A percentile compares a stretch with the other conserved stretches of the same genome.
phyloP scores from a whole-genome alignment of 2,329 filamentous ascomycete species.

The Penicillium psychrosexuale region DNA sequence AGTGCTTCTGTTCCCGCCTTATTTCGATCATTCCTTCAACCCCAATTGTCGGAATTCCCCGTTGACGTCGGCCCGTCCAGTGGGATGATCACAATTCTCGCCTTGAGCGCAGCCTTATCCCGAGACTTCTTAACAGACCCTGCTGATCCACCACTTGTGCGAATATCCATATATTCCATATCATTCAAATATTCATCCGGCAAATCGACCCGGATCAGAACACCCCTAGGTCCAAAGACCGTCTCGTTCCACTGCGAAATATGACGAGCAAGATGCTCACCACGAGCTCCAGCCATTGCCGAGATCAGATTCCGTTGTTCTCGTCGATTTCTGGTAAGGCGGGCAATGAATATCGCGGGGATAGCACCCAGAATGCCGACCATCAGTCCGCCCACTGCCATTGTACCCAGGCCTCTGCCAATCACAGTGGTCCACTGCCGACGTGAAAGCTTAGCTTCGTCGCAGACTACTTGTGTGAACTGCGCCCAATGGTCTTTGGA shows the following conservation, averaged over 20 bases:
- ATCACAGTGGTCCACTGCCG: constrained; percentile 31
- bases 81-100: constrained; percentile 30
- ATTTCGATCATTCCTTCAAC: not conserved
- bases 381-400: constrained; percentile 32
- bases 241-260: constrained; percentile 30
- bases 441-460: constrained; percentile 27
- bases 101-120: constrained; percentile 22
- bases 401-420: constrained; percentile 28
- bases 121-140: constrained; percentile 1
- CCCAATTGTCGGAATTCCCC: not conserved
- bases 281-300: constrained; percentile 15
- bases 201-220: constrained; percentile 33
- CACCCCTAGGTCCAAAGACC: constrained; percentile 28
- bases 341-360: constrained; percentile 26
- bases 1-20: not conserved
- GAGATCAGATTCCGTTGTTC: constrained; percentile 28
- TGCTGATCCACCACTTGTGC: not conserved
- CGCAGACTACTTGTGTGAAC: constrained; percentile 29
- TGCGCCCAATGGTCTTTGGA: constrained; percentile 22
- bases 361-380: constrained; percentile 30
- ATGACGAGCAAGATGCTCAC: constrained; percentile 17
- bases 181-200: constrained; percentile 28
- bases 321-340: constrained; percentile 17
- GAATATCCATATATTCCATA: constrained; percentile 25
- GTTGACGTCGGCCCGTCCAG: constrained; percentile 6